Percentiles rank a stretch among this genome's conserved stretches.
These are phyloP conservation scores for Trichoderma asperelloides DNA, from an alignment of 495 filamentous ascomycete genomes.

Conservation along the genomic window DNA sequence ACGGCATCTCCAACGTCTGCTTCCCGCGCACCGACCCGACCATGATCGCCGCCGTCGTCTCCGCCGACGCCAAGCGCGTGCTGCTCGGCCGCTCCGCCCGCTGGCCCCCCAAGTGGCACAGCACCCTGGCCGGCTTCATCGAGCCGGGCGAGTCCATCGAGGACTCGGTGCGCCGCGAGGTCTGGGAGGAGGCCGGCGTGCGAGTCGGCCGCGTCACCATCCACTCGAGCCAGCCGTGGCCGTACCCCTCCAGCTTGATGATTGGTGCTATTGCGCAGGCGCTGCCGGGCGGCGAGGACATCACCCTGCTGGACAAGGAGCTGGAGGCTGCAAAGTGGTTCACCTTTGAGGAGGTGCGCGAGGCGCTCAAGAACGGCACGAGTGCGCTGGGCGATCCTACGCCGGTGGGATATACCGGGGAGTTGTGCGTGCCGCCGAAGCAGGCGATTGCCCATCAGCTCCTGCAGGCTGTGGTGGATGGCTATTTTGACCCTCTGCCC, in stretches of 20 bases:
- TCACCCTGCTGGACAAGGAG: constrained; percentile 83
- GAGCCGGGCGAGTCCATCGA: constrained; percentile 93
- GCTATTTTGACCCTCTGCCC: constrained; percentile 24
- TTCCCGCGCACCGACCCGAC: constrained; percentile 96
- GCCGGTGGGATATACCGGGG: constrained; percentile 60
- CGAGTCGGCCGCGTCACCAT: constrained; percentile 78
- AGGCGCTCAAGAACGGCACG: constrained; percentile 50
- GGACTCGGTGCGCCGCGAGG: constrained; percentile 88
- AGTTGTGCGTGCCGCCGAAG: constrained; percentile 59
- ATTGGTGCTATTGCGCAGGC: constrained; percentile 90
- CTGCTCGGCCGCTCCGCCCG: constrained; percentile 78
- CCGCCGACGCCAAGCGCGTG: constrained; percentile 59
- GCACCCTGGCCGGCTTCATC: constrained; percentile 85
- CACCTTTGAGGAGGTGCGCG: constrained; percentile 55
- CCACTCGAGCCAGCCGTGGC: constrained; percentile 79
- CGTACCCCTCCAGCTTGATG: constrained; percentile 72
- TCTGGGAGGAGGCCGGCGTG: constrained; percentile 92
- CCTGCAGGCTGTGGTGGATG: constrained; percentile 38
- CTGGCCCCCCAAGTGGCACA: constrained; percentile 80
- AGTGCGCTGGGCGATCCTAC: constrained; percentile 55
- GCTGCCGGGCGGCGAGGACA: constrained; percentile 64
- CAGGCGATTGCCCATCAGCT: constrained; percentile 78
- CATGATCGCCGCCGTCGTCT: constrained; percentile 88
- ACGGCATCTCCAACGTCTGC: constrained; percentile 67
- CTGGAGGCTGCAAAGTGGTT: constrained; percentile 87